Base-by-base conservation (phyloP, 1,284 basidiomycete genomes). In the Gymnopus androsaceus region DNA sequence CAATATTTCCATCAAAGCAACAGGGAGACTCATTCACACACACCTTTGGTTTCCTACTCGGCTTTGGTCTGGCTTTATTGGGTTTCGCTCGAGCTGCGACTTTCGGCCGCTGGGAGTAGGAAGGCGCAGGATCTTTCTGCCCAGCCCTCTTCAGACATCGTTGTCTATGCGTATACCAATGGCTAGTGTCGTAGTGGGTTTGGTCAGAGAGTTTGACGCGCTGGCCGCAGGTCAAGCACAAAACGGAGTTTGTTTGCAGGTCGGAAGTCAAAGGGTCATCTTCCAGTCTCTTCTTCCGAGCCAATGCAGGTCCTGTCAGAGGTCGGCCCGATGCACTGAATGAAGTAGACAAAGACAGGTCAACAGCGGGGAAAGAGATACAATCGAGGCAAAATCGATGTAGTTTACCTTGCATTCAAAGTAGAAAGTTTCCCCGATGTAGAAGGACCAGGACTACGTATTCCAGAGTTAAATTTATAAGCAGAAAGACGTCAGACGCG, bases 191-290 rank as follows among this genome's bases (percentile, higher is more conserved):
- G 63, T 78, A 90, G 19, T 72, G 71, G 67, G 83, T 85, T 68
- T 88, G 88, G 11, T 73, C 67, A 2, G 87, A 89, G 19, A 90
- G 79, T 68, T 87, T 87, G 70, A 90, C 87, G 6, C 70, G 68
- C 21, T 65, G 69, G 36, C 74, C 72, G 66, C 87, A 90, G 38
- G 77, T 75, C 55, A 70, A 74, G 72, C 87, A 89, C 55, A 73
- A 69, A 49, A 88, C 83, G 48, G 74, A 73, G 28, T 79, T 72
- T 2, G 82, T 80, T 34, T 73, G 75, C 34, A 81, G 70, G 21
- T 87, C 76, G 3, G 74, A 71, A n/a, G 74, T 81, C 64, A 80
- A 74, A 21, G 76, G 72, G 63, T 85, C 83, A 36, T 73, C 73
- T 34, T 74, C 69, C 49, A 84, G 67, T 55, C 71, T 75, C 64